Conservation (phyloP, 108 stramenopile species). For the Skeletonema menzelii region DNA sequence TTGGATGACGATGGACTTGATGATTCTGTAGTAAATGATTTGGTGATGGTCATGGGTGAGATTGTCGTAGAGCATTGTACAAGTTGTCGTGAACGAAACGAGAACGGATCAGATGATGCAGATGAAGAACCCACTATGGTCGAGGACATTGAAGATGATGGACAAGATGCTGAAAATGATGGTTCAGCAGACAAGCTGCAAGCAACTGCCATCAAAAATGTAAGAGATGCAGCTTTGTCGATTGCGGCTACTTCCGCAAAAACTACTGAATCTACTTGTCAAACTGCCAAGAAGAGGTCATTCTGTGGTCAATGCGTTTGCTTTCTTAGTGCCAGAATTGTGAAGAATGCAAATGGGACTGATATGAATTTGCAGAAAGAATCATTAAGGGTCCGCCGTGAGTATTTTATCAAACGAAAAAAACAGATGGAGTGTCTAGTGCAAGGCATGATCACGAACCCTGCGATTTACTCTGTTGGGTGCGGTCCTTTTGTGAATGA, state of each 20-base stretch:
- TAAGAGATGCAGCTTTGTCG: conserved; percentile 17
- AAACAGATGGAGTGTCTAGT: conserved; percentile 14
- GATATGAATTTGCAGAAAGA: conserved; percentile 46
- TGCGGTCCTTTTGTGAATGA: conserved; percentile 1
- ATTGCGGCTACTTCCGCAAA: conserved; percentile 13
- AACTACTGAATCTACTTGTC: background rate
- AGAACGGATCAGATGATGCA: background rate
- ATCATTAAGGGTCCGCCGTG: conserved; percentile 25
- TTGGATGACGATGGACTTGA: conserved; percentile 32
- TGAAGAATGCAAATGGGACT: conserved; percentile 50
- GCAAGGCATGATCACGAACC: background rate
- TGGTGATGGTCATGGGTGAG: conserved; percentile 54
- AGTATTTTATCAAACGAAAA: conserved; percentile 25
- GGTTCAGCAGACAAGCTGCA: background rate
- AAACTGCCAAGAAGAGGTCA: background rate
- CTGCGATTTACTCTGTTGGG: conserved; percentile 4
- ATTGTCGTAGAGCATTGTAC: conserved; percentile 38
- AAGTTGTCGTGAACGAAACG: background rate
- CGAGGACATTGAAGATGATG: background rate
- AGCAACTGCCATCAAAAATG: background rate
- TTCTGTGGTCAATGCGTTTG: conserved; percentile 24
- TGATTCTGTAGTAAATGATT: conserved; percentile 41
- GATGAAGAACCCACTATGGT: background rate
- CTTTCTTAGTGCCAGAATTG: conserved; percentile 36
- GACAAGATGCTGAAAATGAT: background rate